Evolutionary conservation across 768 basidiomycete genomes (phyloP), one percentile per base, ranked within the genome.

Genomic region (Cystobasidiopsis lactophilus): DNA sequence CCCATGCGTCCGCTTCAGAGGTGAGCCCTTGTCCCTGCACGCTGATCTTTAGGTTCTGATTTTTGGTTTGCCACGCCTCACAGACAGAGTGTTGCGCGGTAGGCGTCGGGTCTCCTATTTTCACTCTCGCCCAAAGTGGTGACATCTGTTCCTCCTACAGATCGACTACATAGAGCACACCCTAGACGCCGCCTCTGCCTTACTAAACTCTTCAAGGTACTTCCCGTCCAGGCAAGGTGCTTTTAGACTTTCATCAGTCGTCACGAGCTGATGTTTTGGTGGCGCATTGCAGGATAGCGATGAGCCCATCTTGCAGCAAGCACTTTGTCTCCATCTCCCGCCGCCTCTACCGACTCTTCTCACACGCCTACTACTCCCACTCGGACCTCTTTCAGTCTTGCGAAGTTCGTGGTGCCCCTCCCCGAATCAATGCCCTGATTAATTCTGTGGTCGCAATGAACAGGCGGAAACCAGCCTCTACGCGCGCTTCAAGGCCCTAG

Each of bases 141-240:
- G n/a, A 21, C 16, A 13, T 11, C 9, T 26, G 23, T 47, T n/a
- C 14, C 14, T 16, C 7, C 10, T 29, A 29, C 45, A 47, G 45
- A 91, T 95, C 40, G 89, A 95, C 70, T 96, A 96, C 68, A 88
- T 85, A 54, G 69, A 81, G 11, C 86, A 85, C 67, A 93, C 86
- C 0, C 72, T 93, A 5, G 91, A 96, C 67, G 86, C 83, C 59
- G 85, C 86, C 3, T 89, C 84, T 0, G 83, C 86, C 1, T 72
- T 93, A 40, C 71, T 96, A 33, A 93, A 86, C 66, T 88, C 85
- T 1, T 78, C 85, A 5, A 73, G 82, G 46, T 80, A 83, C 5
- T 98, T 98, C 63, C 61, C 61, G 2, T 49, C 69, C 52, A 33
- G 52, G 38, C 43, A 51, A 55, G 59, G 53, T 56, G 51, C 46